These are phyloP conservation scores for Bipolaris gigantea DNA, from an alignment of 2,329 filamentous ascomycete genomes.

Conservation along the genomic window DNA sequence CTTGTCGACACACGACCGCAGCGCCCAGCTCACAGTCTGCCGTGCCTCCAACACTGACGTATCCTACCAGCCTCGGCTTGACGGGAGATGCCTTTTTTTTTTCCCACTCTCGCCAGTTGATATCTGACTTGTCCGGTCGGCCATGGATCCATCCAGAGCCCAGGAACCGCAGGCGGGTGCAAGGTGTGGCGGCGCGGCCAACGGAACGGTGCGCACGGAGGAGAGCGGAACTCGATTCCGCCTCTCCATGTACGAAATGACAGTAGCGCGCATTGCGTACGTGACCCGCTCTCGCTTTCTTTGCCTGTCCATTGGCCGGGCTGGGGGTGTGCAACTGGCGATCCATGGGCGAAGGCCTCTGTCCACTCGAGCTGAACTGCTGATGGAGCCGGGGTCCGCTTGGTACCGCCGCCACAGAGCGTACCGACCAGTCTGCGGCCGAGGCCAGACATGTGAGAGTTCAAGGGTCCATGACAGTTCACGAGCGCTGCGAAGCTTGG, in stretches of 20 bases:
- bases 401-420: neutral
- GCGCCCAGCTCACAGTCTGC: neutral
- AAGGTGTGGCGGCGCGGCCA: neutral
- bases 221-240: neutral
- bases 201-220: neutral
- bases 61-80: neutral
- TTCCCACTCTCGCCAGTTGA: neutral
- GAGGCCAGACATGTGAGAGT: neutral
- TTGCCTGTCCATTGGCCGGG: neutral
- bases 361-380: neutral
- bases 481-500: neutral
- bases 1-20: neutral
- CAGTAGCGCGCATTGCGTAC: neutral
- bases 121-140: neutral
- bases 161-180: neutral
- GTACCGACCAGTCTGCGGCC: neutral
- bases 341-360: neutral
- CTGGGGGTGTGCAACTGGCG: neutral
- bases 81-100: too few relatives aligned
- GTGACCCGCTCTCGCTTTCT: neutral
- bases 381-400: neutral
- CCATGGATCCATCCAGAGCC: neutral
- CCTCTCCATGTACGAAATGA: neutral
- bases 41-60: neutral
- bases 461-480: conserved; percentile 2